Base-by-base conservation (phyloP, 2,329 filamentous ascomycete species). In the Clonostachys byssicola region DNA sequence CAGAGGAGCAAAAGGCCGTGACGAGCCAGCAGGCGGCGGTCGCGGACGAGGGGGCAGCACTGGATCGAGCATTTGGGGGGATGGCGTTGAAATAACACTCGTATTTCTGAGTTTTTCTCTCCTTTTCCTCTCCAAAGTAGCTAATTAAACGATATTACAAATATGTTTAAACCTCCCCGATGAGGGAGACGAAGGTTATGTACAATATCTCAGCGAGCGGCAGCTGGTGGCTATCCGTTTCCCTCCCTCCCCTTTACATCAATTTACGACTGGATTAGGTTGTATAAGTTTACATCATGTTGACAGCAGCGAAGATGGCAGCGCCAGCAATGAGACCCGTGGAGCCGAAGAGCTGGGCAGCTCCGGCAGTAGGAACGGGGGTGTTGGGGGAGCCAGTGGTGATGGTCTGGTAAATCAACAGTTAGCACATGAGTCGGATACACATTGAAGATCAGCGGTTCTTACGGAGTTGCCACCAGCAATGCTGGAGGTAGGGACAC, bases 1-100 rank as follows among this genome's bases (percentile, higher is more conserved):
- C 49, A 8, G 52, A 59, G 38, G 56, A 60, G 12, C 57, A 60
- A n/a, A 55, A 65, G 20, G 48, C 54, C 4, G 62, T 44, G 34
- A 43, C 50, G 34, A 47, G 41, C 8, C 48, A 54, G 30, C 54
- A 49, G 46, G 56, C 50, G 13, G 51, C 52, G 13, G 47, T 56
- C 23, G 52, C 68, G 23, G 75, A 78, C 47, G 67, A 77, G 50
- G 80, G 78, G 5, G 77, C 71, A n/a, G 72, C 80, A 56, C 56
- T 83, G 52, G 80, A 83, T 57, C 68, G 76, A 48, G 78, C 73
- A 3, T 83, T 83, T 68, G 79, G 78, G 2, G 68, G 64, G 4
- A 65, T 80, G 63, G 61, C 50, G 7, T 47, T 72, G 49, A 62
- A 60, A 48, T 64, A 56, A 47, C 20, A 30, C 23, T 30, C 23